phyloP scores from a whole-genome alignment of 805 yeast species.

The Crinitomyces ghanaensis region DNA sequence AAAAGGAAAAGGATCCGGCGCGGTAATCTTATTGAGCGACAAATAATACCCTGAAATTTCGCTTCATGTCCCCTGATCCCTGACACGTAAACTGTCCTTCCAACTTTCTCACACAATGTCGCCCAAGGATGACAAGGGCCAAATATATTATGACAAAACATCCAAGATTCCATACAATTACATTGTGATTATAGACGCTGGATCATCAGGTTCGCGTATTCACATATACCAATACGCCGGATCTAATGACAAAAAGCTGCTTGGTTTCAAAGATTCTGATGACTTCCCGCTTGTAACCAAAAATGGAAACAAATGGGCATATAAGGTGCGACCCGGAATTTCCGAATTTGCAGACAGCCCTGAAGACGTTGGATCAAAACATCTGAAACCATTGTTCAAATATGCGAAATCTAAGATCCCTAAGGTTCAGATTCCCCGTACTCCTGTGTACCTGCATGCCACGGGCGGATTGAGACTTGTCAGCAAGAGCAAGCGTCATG shows the following conservation, averaged over 20 bases:
- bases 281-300: slow-evolving; percentile 15
- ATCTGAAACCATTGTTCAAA: slow-evolving; percentile 51
- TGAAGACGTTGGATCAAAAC: slow-evolving; percentile 53
- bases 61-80: no score
- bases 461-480: slow-evolving; percentile 94
- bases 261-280: slow-evolving; percentile 4
- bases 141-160: slow-evolving; percentile 6
- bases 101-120: neutral
- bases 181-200: slow-evolving; percentile 73
- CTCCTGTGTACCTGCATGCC: slow-evolving; percentile 82
- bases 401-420: slow-evolving; percentile 70
- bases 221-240: slow-evolving; percentile 51
- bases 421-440: slow-evolving; percentile 39
- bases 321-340: slow-evolving; percentile 70
- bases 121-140: slow-evolving; percentile 6
- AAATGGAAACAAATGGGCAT: slow-evolving; percentile 43
- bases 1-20: no score
- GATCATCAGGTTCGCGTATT: slow-evolving; percentile 82
- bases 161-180: slow-evolving; percentile 15
- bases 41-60: no score
- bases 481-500: slow-evolving; percentile 38
- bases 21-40: no score
- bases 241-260: slow-evolving; percentile 11
- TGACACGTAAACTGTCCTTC: no score
- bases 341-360: slow-evolving; percentile 51